A percentile compares a stretch with the other conserved stretches of the same genome.
Conservation (phyloP, 768 basidiomycete species). For the Mycena albidolilacea region DNA sequence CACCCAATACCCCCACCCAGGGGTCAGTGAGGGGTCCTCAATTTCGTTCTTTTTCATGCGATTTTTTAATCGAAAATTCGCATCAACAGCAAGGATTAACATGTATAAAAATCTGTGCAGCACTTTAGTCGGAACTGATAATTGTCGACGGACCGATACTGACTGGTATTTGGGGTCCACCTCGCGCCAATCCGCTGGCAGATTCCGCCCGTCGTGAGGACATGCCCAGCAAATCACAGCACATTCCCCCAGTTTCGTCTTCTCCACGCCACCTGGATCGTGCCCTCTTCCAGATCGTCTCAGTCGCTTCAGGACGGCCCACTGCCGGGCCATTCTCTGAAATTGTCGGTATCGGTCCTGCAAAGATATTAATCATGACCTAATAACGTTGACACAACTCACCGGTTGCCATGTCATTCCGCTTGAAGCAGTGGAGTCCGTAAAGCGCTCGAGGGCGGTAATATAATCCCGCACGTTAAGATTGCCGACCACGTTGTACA, state of each 20-base stretch:
- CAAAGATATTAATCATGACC: no score
- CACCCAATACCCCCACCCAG: not conserved
- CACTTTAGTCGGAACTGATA: no score
- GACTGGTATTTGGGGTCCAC: not conserved
- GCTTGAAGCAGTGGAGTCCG: not conserved
- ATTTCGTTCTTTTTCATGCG: slow-evolving; percentile 23
- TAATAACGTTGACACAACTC: not conserved
- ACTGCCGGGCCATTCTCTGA: slow-evolving; percentile 26
- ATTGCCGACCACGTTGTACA: slow-evolving; percentile 34
- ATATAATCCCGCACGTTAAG: slow-evolving; percentile 27
- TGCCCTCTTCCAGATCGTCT: slow-evolving; percentile 21
- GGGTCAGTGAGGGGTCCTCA: slow-evolving; percentile 29
- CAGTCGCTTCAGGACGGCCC: slow-evolving; percentile 13
- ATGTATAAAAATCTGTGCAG: slow-evolving; percentile 41
- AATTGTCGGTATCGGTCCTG: slow-evolving; percentile 32
- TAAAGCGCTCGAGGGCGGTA: slow-evolving; percentile 9
- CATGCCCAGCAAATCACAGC: slow-evolving; percentile 44
- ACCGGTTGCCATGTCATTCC: slow-evolving; percentile 25
- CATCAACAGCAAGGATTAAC: slow-evolving; percentile 42
- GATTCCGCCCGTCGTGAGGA: slow-evolving; percentile 37
- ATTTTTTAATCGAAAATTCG: slow-evolving; percentile 46
- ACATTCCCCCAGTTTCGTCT: slow-evolving; percentile 15
- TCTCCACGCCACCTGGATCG: slow-evolving; percentile 19
- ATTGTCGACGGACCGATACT: not conserved
- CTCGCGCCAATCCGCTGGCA: not conserved